These are phyloP conservation scores for Phaseolus coccineus DNA, from an alignment of 331 rosid genomes.

Conservation along the genomic window DNA sequence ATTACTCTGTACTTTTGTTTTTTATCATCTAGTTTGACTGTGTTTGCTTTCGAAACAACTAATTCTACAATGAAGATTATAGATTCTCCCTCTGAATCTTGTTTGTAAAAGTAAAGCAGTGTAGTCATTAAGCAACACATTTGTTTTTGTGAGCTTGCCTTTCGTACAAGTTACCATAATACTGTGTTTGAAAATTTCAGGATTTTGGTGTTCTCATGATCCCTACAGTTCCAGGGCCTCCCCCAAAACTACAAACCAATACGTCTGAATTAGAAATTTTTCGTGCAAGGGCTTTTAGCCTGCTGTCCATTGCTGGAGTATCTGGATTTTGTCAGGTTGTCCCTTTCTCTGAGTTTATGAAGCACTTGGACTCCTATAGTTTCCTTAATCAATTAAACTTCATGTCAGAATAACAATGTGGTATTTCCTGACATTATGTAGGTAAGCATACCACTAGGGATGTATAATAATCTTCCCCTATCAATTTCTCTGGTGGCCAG, in stretches of 20 bases:
- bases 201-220: constrained; percentile 81
- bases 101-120: background rate
- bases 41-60: background rate
- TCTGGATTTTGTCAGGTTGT: constrained; percentile 94
- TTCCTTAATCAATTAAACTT: background rate
- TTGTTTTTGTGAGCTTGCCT: background rate
- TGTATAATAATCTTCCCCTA: constrained; percentile 68
- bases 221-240: constrained; percentile 88
- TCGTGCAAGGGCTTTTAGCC: constrained; percentile 75
- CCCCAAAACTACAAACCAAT: constrained; percentile 71
- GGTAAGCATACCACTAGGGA: constrained; percentile 86
- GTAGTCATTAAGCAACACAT: background rate
- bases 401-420: background rate
- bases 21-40: background rate
- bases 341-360: background rate
- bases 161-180: background rate
- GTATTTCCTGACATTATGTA: constrained; percentile 43
- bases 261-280: constrained; percentile 55
- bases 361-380: background rate
- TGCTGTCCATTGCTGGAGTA: constrained; percentile 87
- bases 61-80: background rate
- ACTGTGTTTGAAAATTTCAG: constrained; percentile 51
- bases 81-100: background rate
- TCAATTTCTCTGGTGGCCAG: constrained; percentile 81
- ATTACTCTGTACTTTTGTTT: background rate